Evolutionary conservation across 176 grass and related monocot genomes (phyloP).

Genomic region (Oryza nivara): DNA sequence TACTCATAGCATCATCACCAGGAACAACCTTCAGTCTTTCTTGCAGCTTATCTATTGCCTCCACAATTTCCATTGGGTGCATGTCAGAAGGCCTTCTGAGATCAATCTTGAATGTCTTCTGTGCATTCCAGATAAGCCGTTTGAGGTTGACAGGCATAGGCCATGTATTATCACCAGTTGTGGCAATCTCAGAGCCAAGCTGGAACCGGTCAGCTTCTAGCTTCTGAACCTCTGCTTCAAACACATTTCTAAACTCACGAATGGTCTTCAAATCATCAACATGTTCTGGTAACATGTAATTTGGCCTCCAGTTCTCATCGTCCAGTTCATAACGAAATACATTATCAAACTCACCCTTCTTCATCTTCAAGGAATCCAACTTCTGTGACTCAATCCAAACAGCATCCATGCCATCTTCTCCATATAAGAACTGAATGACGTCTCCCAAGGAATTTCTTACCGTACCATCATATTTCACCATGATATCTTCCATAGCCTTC

Average conservation of each 20-base stretch:
- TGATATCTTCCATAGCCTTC: slow-evolving; percentile 99
- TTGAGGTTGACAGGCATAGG: slow-evolving; percentile 98
- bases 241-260: slow-evolving; percentile 92
- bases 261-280: slow-evolving; percentile 98
- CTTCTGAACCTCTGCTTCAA: slow-evolving; percentile 96
- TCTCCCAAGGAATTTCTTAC: slow-evolving; percentile 97
- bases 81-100: slow-evolving; percentile 93
- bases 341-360: slow-evolving; percentile 74
- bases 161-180: slow-evolving; percentile 85
- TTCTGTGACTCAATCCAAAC: slow-evolving; percentile 98
- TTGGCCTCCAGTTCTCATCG: slow-evolving; percentile 92
- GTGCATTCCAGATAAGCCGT: slow-evolving; percentile 96
- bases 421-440: slow-evolving; percentile 97
- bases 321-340: slow-evolving; percentile 88
- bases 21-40: slow-evolving; percentile 97
- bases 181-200: slow-evolving; percentile 86
- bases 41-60: slow-evolving; percentile 94
- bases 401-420: slow-evolving; percentile 99
- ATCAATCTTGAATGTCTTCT: slow-evolving; percentile 97
- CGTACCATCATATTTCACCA: slow-evolving; percentile 98
- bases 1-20: slow-evolving; percentile 93
- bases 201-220: slow-evolving; percentile 88
- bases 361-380: slow-evolving; percentile 95
- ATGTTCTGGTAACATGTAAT: slow-evolving; percentile 93
- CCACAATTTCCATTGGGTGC: slow-evolving; percentile 99